These are phyloP conservation scores for Kalaharituber pfeilii DNA, from an alignment of 2,329 filamentous ascomycete species.

Conservation along the genomic window DNA sequence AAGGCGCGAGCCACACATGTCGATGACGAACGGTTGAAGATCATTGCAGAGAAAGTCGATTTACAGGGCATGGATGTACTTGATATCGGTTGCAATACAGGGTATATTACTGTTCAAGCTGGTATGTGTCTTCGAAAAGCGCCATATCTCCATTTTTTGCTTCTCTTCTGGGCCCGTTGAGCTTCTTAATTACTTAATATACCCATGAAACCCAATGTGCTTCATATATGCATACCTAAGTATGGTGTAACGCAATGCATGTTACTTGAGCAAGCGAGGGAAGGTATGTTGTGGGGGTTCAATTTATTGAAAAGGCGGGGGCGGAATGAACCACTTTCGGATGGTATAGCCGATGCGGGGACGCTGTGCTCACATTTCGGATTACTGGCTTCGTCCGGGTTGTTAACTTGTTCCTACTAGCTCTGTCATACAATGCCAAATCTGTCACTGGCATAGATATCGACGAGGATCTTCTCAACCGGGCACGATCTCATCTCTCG, in stretches of 20 bases:
- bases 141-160: not conserved
- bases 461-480: slow-evolving; percentile 26
- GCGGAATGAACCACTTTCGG: not conserved
- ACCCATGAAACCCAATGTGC: not conserved
- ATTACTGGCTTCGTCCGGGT: not conserved
- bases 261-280: no score
- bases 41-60: slow-evolving; percentile 24
- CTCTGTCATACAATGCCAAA: slow-evolving; percentile 26
- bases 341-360: not conserved
- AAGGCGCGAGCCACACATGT: slow-evolving; percentile 25
- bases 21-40: slow-evolving; percentile 26
- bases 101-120: slow-evolving; percentile 27
- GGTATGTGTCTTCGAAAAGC: slow-evolving; percentile 24
- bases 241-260: no score
- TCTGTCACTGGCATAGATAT: slow-evolving; percentile 29
- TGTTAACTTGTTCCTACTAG: slow-evolving; percentile 15
- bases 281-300: not conserved
- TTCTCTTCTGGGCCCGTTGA: not conserved
- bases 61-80: slow-evolving; percentile 27
- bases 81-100: slow-evolving; percentile 29
- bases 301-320: not conserved
- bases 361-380: not conserved
- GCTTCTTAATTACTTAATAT: no score
- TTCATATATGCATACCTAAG: not conserved
- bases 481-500: slow-evolving; percentile 26